phyloP scores from a whole-genome alignment of 306 rosid genomes.

The Quercus wislizeni region DNA sequence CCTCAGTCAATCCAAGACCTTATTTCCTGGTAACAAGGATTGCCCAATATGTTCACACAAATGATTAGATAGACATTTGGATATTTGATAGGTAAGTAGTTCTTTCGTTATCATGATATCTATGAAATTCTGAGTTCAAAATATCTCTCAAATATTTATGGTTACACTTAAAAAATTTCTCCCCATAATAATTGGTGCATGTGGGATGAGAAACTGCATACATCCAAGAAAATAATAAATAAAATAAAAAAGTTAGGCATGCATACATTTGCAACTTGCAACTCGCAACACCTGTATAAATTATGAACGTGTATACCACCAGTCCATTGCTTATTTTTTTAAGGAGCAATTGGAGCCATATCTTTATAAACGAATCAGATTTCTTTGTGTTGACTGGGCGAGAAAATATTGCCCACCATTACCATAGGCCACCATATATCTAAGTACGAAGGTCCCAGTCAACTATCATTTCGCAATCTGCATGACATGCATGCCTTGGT shows the following conservation, averaged over 20 bases:
- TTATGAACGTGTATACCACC: neutral
- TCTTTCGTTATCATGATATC: too few species aligned
- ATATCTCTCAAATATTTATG: too few species aligned
- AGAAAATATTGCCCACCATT: too few species aligned
- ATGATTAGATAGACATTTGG: too few species aligned
- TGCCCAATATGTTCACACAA: too few species aligned
- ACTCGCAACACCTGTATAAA: neutral
- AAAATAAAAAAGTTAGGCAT: neutral
- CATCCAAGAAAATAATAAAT: too few species aligned
- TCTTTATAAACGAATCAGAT: neutral
- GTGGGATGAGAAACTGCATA: too few species aligned
- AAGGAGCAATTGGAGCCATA: neutral
- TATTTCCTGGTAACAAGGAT: too few species aligned
- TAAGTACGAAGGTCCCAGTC: neutral
- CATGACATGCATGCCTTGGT: neutral
- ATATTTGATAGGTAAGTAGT: too few species aligned
- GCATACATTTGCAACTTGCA: neutral
- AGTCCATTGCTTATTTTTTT: neutral
- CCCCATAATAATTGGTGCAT: too few species aligned
- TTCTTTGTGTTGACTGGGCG: neutral
- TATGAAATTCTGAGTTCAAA: too few species aligned
- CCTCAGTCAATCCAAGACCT: too few species aligned
- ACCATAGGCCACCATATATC: neutral
- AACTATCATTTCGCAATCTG: neutral
- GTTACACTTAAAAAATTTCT: fast-evolving